Evolutionary conservation across 2,329 filamentous ascomycete species (phyloP), one percentile per base, ranked within the genome.

Genomic region (Sporothrix schenckii): DNA sequence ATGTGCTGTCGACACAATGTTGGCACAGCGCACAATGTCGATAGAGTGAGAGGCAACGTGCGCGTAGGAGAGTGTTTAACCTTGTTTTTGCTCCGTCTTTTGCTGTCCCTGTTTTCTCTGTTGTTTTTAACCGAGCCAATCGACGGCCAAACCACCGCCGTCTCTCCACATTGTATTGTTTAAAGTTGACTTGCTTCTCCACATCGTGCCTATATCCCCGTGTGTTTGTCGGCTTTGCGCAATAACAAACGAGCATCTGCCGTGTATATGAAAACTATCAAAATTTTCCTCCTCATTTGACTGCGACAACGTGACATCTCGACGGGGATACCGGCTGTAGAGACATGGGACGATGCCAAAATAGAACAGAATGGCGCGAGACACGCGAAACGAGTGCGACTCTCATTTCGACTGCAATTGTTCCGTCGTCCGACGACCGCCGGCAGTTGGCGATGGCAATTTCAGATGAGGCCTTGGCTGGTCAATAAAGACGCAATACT

Each of bases 61-160:
- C 30, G 4, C 7, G 3, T 10, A 39, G 52, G 52, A 54, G 5
- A 54, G 30, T 11, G 39, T 60, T 21, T 41, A 41, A 60, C 56
- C 56, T 60, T 60, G 34, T 60, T 60, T 60, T 60, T 10, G 34
- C 34, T 34, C 34, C 34, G 34, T 27, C 14, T 27, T 16, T 21
- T 19, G 11, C 34, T 7, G 4, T 13, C 5, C 14, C 27, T 19
- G 19, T 41, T 10, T 63, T 47, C n/a, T 39, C n/a, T 39, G 21
- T 27, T 39, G 41, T 63, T 27, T 63, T 47, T 47, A 47, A 21
- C 58, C 58, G 58, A 27, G n/a, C 58, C n/a, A 63, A 63, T 63
- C 56, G 11, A 11, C 30, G 11, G 10, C 10, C 39, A 16, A 4
- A 16, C 16, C 41, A 30, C 2, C 11, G n/a, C 4, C 21, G 11